Conservation (phyloP, 1,284 basidiomycete genomes). For the Cryptococcus amylolentus region DNA sequence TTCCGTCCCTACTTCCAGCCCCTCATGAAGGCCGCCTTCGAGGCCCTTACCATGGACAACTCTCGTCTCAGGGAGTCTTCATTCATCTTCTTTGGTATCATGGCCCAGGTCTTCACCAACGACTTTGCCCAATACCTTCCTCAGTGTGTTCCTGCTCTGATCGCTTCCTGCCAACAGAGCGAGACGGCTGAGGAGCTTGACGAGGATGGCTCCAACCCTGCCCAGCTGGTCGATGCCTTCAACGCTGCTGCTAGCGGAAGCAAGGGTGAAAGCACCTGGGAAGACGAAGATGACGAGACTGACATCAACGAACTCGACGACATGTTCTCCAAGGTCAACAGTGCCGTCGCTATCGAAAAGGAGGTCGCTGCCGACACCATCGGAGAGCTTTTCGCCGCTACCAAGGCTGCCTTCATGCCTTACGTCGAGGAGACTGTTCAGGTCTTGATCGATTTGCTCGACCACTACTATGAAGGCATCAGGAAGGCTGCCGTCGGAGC, state of each 20-base stretch:
- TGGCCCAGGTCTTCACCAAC: slow-evolving; percentile 92
- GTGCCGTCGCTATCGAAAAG: slow-evolving; percentile 97
- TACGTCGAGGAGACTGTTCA: slow-evolving; percentile 67
- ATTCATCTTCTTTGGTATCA: slow-evolving; percentile 98
- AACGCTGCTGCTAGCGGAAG: slow-evolving; percentile 64
- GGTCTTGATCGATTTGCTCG: slow-evolving; percentile 75
- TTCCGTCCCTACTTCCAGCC: slow-evolving; percentile 95
- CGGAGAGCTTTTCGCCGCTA: slow-evolving; percentile 82
- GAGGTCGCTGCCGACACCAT: slow-evolving; percentile 98
- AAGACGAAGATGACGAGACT: slow-evolving; percentile 71
- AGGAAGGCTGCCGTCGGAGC: slow-evolving; percentile 89
- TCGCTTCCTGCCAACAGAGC: slow-evolving; percentile 77
- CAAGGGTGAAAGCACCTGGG: slow-evolving; percentile 57
- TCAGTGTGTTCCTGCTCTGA: slow-evolving; percentile 79
- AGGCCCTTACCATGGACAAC: slow-evolving; percentile 78
- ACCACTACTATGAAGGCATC: slow-evolving; percentile 98
- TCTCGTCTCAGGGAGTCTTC: slow-evolving; percentile 90
- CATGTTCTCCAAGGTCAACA: slow-evolving; percentile 68
- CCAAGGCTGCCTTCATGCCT: slow-evolving; percentile 81
- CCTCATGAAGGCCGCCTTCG: slow-evolving; percentile 94
- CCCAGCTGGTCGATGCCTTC: slow-evolving; percentile 53
- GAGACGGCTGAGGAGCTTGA: slow-evolving; percentile 62
- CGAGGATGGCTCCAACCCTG: slow-evolving; percentile 36
- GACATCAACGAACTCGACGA: slow-evolving; percentile 74
- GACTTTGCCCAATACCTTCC: slow-evolving; percentile 88